phyloP scores from a whole-genome alignment of 129 eudicot genomes.

The Ambrosia trifida region DNA sequence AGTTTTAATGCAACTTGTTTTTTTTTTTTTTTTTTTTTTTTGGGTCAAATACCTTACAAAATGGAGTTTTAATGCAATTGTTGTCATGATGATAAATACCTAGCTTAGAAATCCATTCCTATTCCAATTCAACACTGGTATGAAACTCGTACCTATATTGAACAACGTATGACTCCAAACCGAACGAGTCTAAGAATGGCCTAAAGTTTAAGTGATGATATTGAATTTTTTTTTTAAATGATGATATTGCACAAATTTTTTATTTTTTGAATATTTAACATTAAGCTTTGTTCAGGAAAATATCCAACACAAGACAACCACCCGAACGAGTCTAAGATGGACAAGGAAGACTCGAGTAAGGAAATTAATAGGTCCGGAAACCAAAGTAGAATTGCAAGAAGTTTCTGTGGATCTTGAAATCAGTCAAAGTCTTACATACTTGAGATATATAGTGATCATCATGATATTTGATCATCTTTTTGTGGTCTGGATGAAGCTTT shows the following conservation, averaged over 20 bases:
- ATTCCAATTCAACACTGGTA: too few species aligned
- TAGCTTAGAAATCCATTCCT: not conserved
- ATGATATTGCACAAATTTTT: conserved; percentile 19
- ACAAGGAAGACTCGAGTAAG: conserved; percentile 25
- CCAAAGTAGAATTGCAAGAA: conserved; percentile 26
- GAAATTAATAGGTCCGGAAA: conserved; percentile 22
- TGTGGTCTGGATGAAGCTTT: conserved; percentile 25
- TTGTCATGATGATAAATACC: not conserved
- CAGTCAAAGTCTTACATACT: conserved; percentile 23
- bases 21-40: not conserved
- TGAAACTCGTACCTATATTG: too few species aligned
- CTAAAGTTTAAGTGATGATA: not conserved
- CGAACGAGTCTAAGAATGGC: not conserved
- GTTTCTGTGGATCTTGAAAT: conserved; percentile 14
- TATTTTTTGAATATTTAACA: too few species aligned
- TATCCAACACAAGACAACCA: conserved; percentile 48
- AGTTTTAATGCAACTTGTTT: too few species aligned
- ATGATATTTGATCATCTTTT: conserved; percentile 25
- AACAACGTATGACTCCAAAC: not conserved
- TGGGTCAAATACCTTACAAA: not conserved
- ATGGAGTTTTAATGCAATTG: conserved; percentile 1
- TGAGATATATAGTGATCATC: conserved; percentile 32
- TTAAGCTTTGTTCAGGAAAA: conserved; percentile 59
- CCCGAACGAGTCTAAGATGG: conserved; percentile 51
- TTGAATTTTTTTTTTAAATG: conserved; percentile 14